Base-by-base conservation (phyloP, 2,329 filamentous ascomycete genomes). In the Fusarium sp. region DNA sequence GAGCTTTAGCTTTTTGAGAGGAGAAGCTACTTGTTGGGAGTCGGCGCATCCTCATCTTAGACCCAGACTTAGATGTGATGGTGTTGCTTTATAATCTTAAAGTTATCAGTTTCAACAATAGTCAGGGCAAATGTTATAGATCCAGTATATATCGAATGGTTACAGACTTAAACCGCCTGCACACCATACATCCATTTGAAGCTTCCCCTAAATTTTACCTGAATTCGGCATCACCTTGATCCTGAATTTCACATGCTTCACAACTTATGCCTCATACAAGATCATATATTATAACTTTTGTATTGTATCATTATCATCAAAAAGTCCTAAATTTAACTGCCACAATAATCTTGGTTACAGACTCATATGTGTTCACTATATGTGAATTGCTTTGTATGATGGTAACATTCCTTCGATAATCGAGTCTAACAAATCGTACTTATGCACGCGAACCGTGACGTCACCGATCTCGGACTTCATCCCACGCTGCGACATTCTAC, bases 401-500 rank as follows among this genome's bases (percentile, higher is more conserved):
- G 23, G 6, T 35, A 20, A 14, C 19, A 32, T 15, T 19, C 22
- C n/a, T 10, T 19, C 10, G 10, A n/a, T 15, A 27, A 13, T 11
- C 15, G 10, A 39, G 8, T n/a, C 51, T n/a, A 55, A 40, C 7
- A 56, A 39, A 43, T 60, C 43, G 52, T 48, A n/a, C n/a, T n/a
- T n/a, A 65, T 19, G 45, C 40, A 30, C 25, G 15, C 37, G 27
- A 49, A 41, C 47, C 22, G 41, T 73, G 71, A 73, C 71, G 71
- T 73, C 71, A 73, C 55, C 48, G 45, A 47, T 27, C 19, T 20
- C 17, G 20, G 10, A 44, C 13, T 46, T 51, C 53, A 27, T 47
- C 48, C 40, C 46, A 48, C 39, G 45, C 50, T 39, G 17, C 15
- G 41, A 47, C 40, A 68, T 19, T 45, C 8, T 20, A 25, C 35